Percentiles rank a stretch among this genome's conserved stretches.
phyloP scores from a whole-genome alignment of 306 rosid genomes.

The Sindora glabra region DNA sequence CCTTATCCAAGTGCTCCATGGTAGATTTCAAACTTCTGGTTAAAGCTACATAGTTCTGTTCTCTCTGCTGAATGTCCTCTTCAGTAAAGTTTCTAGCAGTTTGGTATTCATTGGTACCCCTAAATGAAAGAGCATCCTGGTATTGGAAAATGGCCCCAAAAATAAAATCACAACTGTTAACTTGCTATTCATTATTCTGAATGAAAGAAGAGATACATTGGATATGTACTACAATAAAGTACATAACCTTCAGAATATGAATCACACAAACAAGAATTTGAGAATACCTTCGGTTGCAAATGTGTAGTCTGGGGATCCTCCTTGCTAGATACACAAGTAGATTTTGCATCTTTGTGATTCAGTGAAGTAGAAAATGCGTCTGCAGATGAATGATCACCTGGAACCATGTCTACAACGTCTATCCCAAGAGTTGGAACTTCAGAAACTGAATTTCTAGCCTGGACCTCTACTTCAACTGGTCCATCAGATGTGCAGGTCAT shows the following conservation, averaged over 20 bases:
- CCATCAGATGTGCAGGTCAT: slow-evolving; percentile 15
- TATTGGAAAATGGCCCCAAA: slow-evolving; percentile 19
- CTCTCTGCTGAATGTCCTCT: slow-evolving; percentile 31
- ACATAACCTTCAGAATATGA: too few species aligned
- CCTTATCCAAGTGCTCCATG: slow-evolving; percentile 64
- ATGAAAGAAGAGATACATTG: not conserved
- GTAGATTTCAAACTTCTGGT: slow-evolving; percentile 63
- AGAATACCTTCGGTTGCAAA: slow-evolving; percentile 49
- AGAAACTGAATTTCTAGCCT: slow-evolving; percentile 1
- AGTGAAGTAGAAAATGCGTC: slow-evolving; percentile 11
- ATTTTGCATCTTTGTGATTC: slow-evolving; percentile 27
- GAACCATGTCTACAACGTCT: not conserved
- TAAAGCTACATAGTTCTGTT: slow-evolving; percentile 46
- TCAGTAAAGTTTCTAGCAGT: slow-evolving; percentile 24
- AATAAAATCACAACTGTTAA: slow-evolving; percentile 17
- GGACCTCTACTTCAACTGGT: not conserved
- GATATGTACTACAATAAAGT: slow-evolving; percentile 1
- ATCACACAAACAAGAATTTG: too few species aligned
- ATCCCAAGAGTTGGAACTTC: not conserved
- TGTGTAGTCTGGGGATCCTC: slow-evolving; percentile 33
- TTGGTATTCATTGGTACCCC: slow-evolving; percentile 31
- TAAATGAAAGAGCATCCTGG: slow-evolving; percentile 46
- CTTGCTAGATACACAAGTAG: slow-evolving; percentile 12
- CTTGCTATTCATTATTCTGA: slow-evolving; percentile 4
- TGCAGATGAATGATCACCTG: not conserved